Evolutionary conservation across 2,329 filamentous ascomycete species (phyloP), one percentile per base, ranked within the genome.

Genomic region (Penicillium sp.): DNA sequence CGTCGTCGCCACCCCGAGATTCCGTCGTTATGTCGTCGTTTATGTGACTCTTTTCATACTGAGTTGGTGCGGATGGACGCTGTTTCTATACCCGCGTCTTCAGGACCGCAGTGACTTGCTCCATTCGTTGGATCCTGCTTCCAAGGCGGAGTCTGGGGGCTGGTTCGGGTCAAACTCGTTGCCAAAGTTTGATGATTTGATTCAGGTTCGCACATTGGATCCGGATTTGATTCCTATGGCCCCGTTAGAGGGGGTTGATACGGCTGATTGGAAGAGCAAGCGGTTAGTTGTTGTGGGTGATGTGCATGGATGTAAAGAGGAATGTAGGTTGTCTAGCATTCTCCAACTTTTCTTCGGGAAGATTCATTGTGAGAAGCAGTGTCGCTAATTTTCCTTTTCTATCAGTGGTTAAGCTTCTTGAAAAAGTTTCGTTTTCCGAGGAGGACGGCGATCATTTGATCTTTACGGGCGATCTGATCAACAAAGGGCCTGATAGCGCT

Each of bases 241-340:
- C 10, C 26, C 63, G 22, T 53, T 54, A 22, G 49, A 63, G 10
- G 50, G 51, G 8, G 52, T 56, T 7, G 49, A 58, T 24, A 13
- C 37, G 11, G 62, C 47, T 1, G 19, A 50, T 37, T 54, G 70
- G 43, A 73, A 62, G 56, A 50, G 77, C 22, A 85, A 83, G 53
- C 81, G 92, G 19, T 78, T 99, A 24, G 79, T 98, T 33, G 81
- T 98, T 59, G 81, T 98, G 33, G 93, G 95, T 54, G 95, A 99
- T 76, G 91, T 98, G 14, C 93, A 98, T 77, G 95, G 95, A 49
- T 95, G 95, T 79, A 85, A 85, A 65, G 72, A 83, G 13, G 84
- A 91, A 59, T 81, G 91, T 70, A 76, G 81, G 71, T 65, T 65
- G 42, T 44, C 26, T 45, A 42, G 14, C 42, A 31, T 39, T 48